Conservation (phyloP, 306 rosid genomes). For the Quercus dentata region DNA sequence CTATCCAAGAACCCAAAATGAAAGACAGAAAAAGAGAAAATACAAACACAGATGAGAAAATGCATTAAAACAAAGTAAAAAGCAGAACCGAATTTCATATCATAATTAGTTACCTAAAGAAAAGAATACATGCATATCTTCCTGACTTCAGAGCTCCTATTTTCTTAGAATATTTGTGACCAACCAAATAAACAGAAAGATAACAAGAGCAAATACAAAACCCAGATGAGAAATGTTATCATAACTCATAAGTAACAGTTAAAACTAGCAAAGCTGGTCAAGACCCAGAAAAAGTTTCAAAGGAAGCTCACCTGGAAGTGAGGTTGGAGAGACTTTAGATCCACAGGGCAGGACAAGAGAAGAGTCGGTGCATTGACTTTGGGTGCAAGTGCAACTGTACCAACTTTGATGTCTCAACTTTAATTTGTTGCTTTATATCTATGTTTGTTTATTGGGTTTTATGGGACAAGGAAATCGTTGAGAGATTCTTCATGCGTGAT, state of each 20-base stretch:
- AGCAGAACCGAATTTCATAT: background rate
- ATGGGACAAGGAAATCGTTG: constrained; percentile 41
- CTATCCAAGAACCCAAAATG: constrained; percentile 7
- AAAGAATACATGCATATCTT: background rate
- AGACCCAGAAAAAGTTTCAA: constrained; percentile 15
- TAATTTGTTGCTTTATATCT: too few species aligned
- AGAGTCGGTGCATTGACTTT: constrained; percentile 57
- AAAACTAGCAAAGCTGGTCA: constrained; percentile 5
- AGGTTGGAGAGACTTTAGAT: constrained; percentile 44
- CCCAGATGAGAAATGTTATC: background rate
- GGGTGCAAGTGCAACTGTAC: constrained; percentile 6
- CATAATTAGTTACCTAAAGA: background rate
- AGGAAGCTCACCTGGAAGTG: constrained; percentile 22
- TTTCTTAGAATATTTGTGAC: constrained; percentile 15
- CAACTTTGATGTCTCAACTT: constrained; percentile 6
- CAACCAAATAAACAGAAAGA: constrained; percentile 1
- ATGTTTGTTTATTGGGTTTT: constrained; percentile 16
- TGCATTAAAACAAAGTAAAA: background rate
- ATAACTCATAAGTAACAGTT: too few species aligned
- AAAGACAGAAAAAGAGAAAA: constrained; percentile 1
- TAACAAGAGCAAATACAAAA: background rate
- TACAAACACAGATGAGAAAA: constrained; percentile 13
- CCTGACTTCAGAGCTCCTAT: background rate
- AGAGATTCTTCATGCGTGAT: constrained; percentile 44
- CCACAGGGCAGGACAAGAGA: constrained; percentile 30